Evolutionary conservation across 768 basidiomycete genomes (phyloP), one percentile per base, ranked within the genome.

Genomic region (Termitomyces titanicus): DNA sequence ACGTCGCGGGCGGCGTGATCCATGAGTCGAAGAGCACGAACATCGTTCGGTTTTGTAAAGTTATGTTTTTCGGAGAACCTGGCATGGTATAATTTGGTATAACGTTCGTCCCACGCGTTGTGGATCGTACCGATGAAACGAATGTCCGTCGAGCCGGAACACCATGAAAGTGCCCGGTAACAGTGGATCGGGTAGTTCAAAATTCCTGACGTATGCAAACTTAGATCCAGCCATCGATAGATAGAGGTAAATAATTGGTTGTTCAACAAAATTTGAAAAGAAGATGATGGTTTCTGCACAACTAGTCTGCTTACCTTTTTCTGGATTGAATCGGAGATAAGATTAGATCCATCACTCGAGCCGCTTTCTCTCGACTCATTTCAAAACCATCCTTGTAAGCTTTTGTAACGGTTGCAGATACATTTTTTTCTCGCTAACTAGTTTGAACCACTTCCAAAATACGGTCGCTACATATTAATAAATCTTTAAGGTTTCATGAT

Each of bases 11-110:
- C 97, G 2, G 94, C 93, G 53, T 83, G 80, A 66, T 99, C 94
- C 95, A 98, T 98, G 42, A 99, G 81, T 57, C 84, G 68, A 6
- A 99, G 77, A 0, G 94, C 97, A 12, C 88, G 82, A 47, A 78
- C 69, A 70, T 99, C 97, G 70, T 98, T 99, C 1, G 97, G 97
- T 64, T 98, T 99, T 7, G 71, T 67, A 66, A 98, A 98, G 0
- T 66, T 67, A 64, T 99, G 95, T 24, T 76, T 76, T 13, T 92
- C 89, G 1, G 94, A 89, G 66, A 99, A 93, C 46, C 94, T 96
- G 61, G 37, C 12, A 46, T 15, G 34, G 51, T 6, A 29, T 37
- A 20, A 18, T 35, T 25, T 31, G 42, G 38, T 43, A 43, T 52
- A 3, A 10, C 33, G 27, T 27, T 31, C 20, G 34, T 17, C 20